Evolutionary conservation across 108 stramenopile genomes (phyloP).

Genomic region (Pseudonitzschia pungens): DNA sequence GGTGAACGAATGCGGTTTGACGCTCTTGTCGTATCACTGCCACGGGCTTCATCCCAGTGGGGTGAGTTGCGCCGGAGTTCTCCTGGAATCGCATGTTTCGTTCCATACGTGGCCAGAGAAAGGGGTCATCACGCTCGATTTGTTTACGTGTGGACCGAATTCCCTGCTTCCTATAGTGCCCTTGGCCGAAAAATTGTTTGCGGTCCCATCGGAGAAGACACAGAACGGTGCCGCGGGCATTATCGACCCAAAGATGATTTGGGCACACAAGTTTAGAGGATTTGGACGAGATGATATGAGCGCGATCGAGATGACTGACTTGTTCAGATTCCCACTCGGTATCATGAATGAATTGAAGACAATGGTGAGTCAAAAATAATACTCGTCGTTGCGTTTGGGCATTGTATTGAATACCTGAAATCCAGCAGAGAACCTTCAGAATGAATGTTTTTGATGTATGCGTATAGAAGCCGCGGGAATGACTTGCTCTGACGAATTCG

Average conservation of each 20-base stretch:
- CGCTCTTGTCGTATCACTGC: conserved; percentile 65
- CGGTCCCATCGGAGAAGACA: conserved; percentile 28
- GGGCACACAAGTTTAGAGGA: conserved; percentile 61
- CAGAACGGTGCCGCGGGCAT: neutral
- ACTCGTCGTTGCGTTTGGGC: neutral
- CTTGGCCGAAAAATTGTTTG: conserved; percentile 58
- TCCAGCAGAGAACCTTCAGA: neutral
- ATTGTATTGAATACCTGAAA: neutral
- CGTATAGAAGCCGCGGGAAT: no score
- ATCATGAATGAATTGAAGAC: conserved; percentile 28
- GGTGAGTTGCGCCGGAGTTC: conserved; percentile 68
- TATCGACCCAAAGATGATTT: conserved; percentile 34
- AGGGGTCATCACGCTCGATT: conserved; percentile 72
- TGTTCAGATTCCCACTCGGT: conserved; percentile 36
- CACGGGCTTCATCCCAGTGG: conserved; percentile 59
- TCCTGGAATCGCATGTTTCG: conserved; percentile 75
- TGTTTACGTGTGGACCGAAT: conserved; percentile 71
- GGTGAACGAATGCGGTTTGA: conserved; percentile 51
- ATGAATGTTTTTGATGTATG: no score
- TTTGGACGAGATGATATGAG: conserved; percentile 22
- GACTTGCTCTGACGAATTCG: no score
- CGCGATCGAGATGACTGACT: conserved; percentile 26
- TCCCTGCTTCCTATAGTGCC: conserved; percentile 56
- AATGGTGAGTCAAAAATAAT: conserved; percentile 20
- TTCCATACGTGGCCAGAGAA: conserved; percentile 77